Evolutionary conservation across 225 moss, liverwort and hornwort genomes (phyloP).

Genomic region (Sphagnum contortum): DNA sequence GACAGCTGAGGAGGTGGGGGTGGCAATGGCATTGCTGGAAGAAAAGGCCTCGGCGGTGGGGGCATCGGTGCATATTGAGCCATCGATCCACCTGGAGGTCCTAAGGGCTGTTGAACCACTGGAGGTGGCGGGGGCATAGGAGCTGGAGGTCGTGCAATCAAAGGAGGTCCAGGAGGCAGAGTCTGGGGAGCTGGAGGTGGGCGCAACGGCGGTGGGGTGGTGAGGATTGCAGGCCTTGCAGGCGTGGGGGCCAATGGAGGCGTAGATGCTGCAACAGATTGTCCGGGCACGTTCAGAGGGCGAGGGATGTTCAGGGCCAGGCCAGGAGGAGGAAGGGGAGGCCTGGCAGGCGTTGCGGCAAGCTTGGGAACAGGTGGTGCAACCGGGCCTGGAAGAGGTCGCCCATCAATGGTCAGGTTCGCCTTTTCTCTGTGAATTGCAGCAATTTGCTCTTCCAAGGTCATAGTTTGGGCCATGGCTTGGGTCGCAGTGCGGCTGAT

Average conservation of each 20-base stretch:
- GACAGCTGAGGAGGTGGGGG: conserved; percentile 83
- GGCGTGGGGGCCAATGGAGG: conserved; percentile 48
- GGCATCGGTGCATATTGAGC: conserved; percentile 48
- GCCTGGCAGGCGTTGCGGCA: conserved; percentile 84
- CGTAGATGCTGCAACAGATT: conserved; percentile 17
- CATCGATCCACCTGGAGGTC: conserved; percentile 21
- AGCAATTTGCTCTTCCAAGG: conserved; percentile 88
- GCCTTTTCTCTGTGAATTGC: conserved; percentile 86
- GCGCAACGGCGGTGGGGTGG: conserved; percentile 56
- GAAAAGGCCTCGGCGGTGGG: conserved; percentile 71
- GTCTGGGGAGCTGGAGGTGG: conserved; percentile 53
- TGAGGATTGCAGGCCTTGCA: conserved; percentile 57
- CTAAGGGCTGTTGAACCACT: conserved; percentile 39
- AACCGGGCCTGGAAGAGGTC: conserved; percentile 84
- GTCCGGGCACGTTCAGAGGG: conserved; percentile 54
- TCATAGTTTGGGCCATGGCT: conserved; percentile 98
- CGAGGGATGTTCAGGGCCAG: conserved; percentile 87
- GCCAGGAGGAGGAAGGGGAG: conserved; percentile 91
- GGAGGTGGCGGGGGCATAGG: conserved; percentile 45
- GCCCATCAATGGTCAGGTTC: conserved; percentile 69
- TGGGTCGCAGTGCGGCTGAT: conserved; percentile 97
- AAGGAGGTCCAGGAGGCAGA: conserved; percentile 43
- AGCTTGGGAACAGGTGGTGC: conserved; percentile 91
- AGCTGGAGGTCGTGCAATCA: conserved; percentile 54
- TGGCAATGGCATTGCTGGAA: conserved; percentile 44